phyloP scores from a whole-genome alignment of 805 yeast genomes.

The Metschnikowia arizonensis region DNA sequence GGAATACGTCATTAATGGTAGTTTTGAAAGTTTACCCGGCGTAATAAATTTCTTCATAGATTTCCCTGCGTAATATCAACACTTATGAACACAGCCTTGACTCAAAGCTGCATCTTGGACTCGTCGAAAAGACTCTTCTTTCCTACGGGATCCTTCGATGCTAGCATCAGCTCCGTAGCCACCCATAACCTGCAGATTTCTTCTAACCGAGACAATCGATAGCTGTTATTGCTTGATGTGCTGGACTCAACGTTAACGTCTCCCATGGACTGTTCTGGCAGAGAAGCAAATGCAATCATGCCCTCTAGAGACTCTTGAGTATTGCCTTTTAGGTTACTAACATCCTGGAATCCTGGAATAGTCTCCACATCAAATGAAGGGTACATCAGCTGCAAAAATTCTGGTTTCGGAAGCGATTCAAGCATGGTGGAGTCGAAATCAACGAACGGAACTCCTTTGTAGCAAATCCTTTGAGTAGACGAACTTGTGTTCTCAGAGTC shows the following conservation, averaged over 20 bases:
- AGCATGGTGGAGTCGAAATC: constrained; percentile 8
- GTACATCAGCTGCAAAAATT: neutral
- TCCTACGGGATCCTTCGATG: neutral
- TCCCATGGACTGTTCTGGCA: constrained; percentile 2
- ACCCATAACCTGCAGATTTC: constrained; percentile 58
- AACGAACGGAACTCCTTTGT: constrained; percentile 7
- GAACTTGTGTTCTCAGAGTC: constrained; percentile 21
- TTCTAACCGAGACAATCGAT: constrained; percentile 43
- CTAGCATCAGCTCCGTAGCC: constrained; percentile 55
- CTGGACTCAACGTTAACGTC: neutral
- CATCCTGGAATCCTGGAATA: constrained; percentile 1
- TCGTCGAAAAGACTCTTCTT: neutral
- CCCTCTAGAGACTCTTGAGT: constrained; percentile 6
- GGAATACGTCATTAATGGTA: neutral
- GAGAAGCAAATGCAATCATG: constrained; percentile 7
- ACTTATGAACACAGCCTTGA: neutral
- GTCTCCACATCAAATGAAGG: neutral
- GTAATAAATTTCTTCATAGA: too few relatives aligned
- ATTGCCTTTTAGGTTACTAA: neutral
- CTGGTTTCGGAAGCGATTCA: neutral
- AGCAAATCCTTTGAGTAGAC: constrained; percentile 7
- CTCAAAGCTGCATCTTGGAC: neutral
- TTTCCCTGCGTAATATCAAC: neutral
- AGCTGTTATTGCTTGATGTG: constrained; percentile 10
- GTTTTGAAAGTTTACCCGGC: neutral